phyloP scores from a whole-genome alignment of 1,139 yeast species.

The Hansenula anomala region DNA sequence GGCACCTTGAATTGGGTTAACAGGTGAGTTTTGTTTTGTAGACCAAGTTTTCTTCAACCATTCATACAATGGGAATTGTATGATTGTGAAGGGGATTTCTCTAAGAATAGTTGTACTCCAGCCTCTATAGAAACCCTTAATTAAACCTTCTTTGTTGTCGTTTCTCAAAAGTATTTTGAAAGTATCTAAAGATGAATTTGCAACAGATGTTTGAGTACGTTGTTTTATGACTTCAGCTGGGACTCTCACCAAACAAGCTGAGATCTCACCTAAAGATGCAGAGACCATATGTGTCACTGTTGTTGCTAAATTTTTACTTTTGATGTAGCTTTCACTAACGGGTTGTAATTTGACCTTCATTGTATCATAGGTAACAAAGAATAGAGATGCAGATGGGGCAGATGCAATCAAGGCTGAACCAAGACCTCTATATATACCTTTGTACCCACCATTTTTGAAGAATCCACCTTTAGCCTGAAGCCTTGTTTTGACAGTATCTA shows the following conservation, averaged over 20 bases:
- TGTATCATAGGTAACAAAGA: constrained; percentile 84
- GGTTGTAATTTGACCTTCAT: constrained; percentile 56
- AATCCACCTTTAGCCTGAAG: constrained; percentile 95
- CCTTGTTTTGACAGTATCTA: constrained; percentile 90
- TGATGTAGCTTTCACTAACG: constrained; percentile 25
- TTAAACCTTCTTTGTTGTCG: constrained; percentile 69
- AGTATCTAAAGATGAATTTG: constrained; percentile 58
- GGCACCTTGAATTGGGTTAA: constrained; percentile 77
- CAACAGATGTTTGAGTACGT: constrained; percentile 77
- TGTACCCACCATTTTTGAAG: constrained; percentile 87
- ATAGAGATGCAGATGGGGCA: constrained; percentile 90
- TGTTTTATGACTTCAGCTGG: constrained; percentile 97
- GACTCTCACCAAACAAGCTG: constrained; percentile 90
- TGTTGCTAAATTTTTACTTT: constrained; percentile 31
- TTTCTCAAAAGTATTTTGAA: constrained; percentile 56
- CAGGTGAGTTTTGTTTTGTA: constrained; percentile 27
- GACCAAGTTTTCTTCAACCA: constrained; percentile 61
- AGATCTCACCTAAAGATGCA: constrained; percentile 86
- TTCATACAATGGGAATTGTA: constrained; percentile 93
- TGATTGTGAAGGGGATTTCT: constrained; percentile 92
- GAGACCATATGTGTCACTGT: constrained; percentile 70
- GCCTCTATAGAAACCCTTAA: constrained; percentile 83
- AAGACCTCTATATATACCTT: constrained; percentile 84
- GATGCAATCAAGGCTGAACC: constrained; percentile 94
- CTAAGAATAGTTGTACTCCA: constrained; percentile 90